These are phyloP conservation scores for Vitis rotundifolia DNA, from an alignment of 164 flowering plant genomes.

Conservation along the genomic window DNA sequence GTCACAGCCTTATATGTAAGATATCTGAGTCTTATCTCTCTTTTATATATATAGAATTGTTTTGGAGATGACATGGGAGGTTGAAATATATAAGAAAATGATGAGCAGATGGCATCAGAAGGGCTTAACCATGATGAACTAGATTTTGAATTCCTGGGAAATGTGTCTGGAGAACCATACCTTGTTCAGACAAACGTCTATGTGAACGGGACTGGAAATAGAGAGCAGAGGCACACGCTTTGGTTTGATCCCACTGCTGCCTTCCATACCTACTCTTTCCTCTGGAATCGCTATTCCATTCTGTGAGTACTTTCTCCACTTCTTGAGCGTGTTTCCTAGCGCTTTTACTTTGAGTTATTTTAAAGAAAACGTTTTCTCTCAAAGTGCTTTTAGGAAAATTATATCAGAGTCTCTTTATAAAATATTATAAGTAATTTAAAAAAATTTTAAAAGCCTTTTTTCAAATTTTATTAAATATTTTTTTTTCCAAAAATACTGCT, in stretches of 20 bases:
- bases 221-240: conserved; percentile 43
- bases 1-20: conserved; percentile 51
- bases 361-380: too few species aligned
- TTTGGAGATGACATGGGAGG: too few species aligned
- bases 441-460: too few species aligned
- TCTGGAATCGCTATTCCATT: conserved; percentile 37
- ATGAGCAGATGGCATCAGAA: conserved; percentile 39
- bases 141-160: conserved; percentile 50
- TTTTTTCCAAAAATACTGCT: too few species aligned
- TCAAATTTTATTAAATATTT: too few species aligned
- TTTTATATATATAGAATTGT: neutral
- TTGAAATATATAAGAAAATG: too few species aligned
- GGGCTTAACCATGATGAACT: conserved; percentile 41
- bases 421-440: too few species aligned
- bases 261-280: conserved; percentile 40
- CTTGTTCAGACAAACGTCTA: conserved; percentile 49
- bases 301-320: conserved; percentile 16
- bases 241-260: conserved; percentile 50
- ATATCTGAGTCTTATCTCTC: neutral
- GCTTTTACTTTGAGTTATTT: too few species aligned
- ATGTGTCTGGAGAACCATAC: conserved; percentile 44
- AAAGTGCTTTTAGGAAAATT: too few species aligned
- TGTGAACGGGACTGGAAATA: conserved; percentile 39
- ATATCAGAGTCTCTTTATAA: too few species aligned
- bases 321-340: too few species aligned